phyloP scores from a whole-genome alignment of 2,329 filamentous ascomycete species.

The Xylaria sp. region DNA sequence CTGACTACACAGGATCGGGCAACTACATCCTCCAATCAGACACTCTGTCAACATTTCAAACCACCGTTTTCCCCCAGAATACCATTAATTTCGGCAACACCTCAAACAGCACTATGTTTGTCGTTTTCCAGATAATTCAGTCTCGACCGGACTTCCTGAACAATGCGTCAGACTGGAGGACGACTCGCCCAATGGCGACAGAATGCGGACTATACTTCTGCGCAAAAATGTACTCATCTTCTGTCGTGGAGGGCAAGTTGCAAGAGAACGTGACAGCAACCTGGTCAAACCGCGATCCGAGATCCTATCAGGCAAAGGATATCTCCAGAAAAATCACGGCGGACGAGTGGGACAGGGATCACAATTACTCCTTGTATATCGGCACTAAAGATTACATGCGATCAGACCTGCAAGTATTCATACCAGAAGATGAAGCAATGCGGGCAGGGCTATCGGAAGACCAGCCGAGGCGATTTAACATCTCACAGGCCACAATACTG shows the following conservation, averaged over 20 bases:
- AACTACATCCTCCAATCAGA: not conserved
- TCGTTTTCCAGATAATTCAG: not conserved
- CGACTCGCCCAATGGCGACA: not conserved
- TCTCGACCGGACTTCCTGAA: not conserved
- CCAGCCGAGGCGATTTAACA: not conserved
- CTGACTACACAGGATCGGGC: not conserved
- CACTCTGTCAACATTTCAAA: not conserved
- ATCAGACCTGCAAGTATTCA: not conserved
- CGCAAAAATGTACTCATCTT: not conserved
- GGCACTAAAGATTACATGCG: not conserved
- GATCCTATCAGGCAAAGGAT: not conserved
- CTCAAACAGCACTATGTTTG: not conserved
- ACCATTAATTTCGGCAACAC: not conserved
- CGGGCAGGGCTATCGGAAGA: not conserved
- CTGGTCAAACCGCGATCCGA: not conserved
- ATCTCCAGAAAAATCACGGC: not conserved
- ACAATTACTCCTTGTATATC: not conserved
- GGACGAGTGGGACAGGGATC: not conserved
- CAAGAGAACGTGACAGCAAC: not conserved
- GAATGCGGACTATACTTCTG: not conserved
- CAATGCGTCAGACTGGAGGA: not conserved
- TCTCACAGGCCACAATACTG: not conserved
- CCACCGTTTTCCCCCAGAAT: not conserved
- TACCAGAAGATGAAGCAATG: not conserved
- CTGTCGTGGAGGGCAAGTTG: not conserved